Conservation (phyloP, 345 rosid species). For the Euclidium syriacum region DNA sequence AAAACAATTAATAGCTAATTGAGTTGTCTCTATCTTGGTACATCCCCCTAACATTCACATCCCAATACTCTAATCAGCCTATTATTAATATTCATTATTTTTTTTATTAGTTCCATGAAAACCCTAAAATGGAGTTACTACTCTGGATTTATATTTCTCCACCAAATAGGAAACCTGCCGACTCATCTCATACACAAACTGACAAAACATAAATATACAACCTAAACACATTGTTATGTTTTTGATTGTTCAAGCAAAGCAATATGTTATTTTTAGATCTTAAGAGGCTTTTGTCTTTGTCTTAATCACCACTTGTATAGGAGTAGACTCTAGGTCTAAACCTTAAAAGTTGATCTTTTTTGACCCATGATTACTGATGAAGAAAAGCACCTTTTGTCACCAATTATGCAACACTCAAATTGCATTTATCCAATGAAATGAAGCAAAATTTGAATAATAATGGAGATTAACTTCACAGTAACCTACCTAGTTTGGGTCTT, state of each 20-base stretch:
- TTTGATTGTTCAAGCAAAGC: constrained; percentile 13
- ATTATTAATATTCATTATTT: not conserved
- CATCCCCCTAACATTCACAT: constrained; percentile 20
- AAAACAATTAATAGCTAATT: not conserved
- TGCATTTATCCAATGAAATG: constrained; percentile 6
- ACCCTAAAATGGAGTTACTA: constrained; percentile 25
- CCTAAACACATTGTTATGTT: constrained; percentile 1
- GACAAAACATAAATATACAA: not conserved
- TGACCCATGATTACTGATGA: constrained; percentile 25
- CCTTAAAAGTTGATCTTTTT: not conserved
- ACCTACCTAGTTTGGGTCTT: constrained; percentile 42
- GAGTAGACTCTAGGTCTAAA: constrained; percentile 13
- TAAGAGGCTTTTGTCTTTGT: constrained; percentile 26
- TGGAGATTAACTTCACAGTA: constrained; percentile 30
- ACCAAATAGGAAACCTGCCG: constrained; percentile 1
- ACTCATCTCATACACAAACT: not conserved
- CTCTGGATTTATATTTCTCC: constrained; percentile 1
- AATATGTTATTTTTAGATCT: constrained; percentile 3
- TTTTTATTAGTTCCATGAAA: not conserved
- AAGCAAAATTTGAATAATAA: not conserved
- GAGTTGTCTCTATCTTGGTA: constrained; percentile 16
- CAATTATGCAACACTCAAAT: constrained; percentile 14
- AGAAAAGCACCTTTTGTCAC: constrained; percentile 24
- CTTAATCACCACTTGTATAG: not conserved
- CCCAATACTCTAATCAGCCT: constrained; percentile 2